These are phyloP conservation scores for Corchorus capsularis DNA, from an alignment of 345 rosid genomes.

Conservation along the genomic window DNA sequence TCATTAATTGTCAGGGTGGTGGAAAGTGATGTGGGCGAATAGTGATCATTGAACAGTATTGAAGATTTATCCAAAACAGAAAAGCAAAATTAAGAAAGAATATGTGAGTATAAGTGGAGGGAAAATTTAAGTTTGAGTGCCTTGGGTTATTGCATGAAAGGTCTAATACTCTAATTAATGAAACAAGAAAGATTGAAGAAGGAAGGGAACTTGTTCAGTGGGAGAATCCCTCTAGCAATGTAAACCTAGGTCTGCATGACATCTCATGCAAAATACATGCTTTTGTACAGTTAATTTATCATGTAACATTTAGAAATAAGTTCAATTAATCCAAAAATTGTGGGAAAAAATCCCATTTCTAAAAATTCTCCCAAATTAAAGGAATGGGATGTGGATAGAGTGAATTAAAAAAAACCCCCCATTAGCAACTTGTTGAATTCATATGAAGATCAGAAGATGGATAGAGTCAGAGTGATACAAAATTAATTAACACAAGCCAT, in stretches of 20 bases:
- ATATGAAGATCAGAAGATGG: no score
- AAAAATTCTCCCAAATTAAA: no score
- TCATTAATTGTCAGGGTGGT: no score
- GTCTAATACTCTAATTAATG: constrained; percentile 52
- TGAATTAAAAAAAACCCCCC: no score
- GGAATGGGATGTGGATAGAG: no score
- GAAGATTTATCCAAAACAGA: no score
- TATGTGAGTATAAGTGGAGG: constrained; percentile 15
- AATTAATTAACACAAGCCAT: no score
- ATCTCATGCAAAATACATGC: constrained; percentile 61
- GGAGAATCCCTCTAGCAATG: constrained; percentile 65
- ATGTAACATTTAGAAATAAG: neutral
- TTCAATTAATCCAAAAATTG: neutral
- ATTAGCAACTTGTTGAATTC: no score
- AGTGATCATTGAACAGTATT: no score
- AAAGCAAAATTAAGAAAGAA: no score
- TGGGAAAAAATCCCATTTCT: neutral
- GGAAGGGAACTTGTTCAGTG: constrained; percentile 68
- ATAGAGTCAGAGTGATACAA: no score
- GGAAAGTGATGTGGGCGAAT: no score
- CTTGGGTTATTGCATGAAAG: constrained; percentile 65
- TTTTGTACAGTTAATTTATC: constrained; percentile 34
- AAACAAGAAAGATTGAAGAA: constrained; percentile 55
- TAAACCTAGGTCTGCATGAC: constrained; percentile 61
- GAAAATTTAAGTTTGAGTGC: constrained; percentile 61